A percentile compares a stretch with the other conserved stretches of the same genome.
These are phyloP conservation scores for Colletotrichum tamarilloi DNA, from an alignment of 2,329 filamentous ascomycete genomes.

Conservation along the genomic window DNA sequence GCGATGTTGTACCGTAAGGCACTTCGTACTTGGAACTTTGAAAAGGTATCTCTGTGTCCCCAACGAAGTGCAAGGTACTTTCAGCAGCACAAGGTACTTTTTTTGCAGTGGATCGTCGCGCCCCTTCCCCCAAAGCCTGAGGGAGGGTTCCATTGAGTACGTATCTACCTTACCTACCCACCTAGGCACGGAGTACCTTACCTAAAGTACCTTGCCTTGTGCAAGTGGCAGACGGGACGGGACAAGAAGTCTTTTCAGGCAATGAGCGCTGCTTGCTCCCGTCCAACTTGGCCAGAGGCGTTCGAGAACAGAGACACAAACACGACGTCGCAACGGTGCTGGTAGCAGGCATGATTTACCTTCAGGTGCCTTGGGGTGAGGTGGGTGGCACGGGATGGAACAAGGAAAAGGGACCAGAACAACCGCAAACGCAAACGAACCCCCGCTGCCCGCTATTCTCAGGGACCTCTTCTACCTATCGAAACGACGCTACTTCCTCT, in stretches of 20 bases:
- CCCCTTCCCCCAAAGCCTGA: background rate
- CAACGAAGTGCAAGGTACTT: background rate
- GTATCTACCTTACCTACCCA: background rate
- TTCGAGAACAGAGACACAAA: background rate
- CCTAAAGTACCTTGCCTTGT: background rate
- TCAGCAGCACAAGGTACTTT: background rate
- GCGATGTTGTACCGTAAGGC: background rate
- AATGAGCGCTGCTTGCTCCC: background rate
- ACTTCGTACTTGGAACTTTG: background rate
- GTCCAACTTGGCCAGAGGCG: background rate
- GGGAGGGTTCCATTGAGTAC: background rate
- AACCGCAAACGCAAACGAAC: background rate
- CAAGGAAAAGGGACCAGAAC: background rate
- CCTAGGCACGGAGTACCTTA: no score
- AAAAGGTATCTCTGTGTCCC: background rate
- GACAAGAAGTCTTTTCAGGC: background rate
- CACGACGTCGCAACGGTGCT: no score
- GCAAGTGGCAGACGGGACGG: background rate
- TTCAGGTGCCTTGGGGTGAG: no score
- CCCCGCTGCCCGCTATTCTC: background rate
- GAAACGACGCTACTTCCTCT: slow-evolving; percentile 4
- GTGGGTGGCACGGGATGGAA: slow-evolving; percentile 3
- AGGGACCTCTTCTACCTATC: slow-evolving; percentile 20
- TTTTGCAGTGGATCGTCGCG: background rate
- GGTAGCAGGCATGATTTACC: background rate